Evolutionary conservation across 306 rosid genomes (phyloP).

Genomic region (Cicer bijugum): DNA sequence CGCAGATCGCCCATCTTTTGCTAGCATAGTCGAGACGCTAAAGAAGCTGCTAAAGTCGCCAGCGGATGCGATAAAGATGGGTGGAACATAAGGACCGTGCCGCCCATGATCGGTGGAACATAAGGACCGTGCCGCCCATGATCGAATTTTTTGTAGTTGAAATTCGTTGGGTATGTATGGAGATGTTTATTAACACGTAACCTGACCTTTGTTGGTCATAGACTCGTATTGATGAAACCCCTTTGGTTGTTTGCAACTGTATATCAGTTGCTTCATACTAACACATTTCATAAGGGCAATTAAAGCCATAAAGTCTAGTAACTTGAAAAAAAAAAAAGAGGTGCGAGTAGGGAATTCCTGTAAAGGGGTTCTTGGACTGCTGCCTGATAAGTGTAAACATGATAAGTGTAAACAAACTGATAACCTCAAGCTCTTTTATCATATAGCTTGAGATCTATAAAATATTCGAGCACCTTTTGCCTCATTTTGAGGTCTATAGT

Average conservation of each 20-base stretch:
- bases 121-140: conserved; percentile 7
- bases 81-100: conserved; percentile 34
- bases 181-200: conserved; percentile 42
- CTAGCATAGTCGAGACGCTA: conserved; percentile 72
- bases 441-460: conserved; percentile 41
- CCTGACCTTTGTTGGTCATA: conserved; percentile 39
- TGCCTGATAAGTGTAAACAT: not conserved
- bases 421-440: conserved; percentile 43
- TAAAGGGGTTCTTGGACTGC: conserved; percentile 3
- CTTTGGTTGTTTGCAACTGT: conserved; percentile 49
- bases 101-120: conserved; percentile 40
- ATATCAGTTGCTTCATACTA: conserved; percentile 43
- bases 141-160: conserved; percentile 3
- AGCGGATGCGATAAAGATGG: conserved; percentile 60
- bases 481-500: no score
- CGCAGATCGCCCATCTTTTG: conserved; percentile 71
- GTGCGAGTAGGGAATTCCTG: conserved; percentile 11
- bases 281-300: conserved; percentile 45
- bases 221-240: conserved; percentile 45
- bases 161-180: conserved; percentile 31
- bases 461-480: conserved; percentile 16
- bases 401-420: not conserved
- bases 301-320: conserved; percentile 37
- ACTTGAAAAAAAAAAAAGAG: not conserved
- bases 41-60: conserved; percentile 91